Base-by-base conservation (phyloP, 2,329 filamentous ascomycete species). In the Penicillium sp. region DNA sequence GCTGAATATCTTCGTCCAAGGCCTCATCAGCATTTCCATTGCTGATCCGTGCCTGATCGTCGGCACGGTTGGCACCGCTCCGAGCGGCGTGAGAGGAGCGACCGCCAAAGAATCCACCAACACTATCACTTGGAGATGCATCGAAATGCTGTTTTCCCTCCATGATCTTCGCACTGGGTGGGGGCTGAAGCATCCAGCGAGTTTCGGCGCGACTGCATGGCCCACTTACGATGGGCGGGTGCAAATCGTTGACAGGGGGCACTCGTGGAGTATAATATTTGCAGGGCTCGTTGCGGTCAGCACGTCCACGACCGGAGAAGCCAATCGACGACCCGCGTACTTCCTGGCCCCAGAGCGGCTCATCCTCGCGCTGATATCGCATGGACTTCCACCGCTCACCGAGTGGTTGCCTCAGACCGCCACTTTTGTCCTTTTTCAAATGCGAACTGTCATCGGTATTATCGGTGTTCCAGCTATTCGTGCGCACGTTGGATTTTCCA, bases 121-220 rank as follows among this genome's bases (percentile, higher is more conserved):
- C 8, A 44, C 54, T 60, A 32, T 54, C 56, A 29, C 51, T 56
- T 32, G 56, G 50, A 20, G 61, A 58, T 8, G 52, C 41, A 40
- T 50, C 55, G 26, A 60, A 60, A 4, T 57, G 60, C 42, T 87
- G 80, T 65, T 90, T 93, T 55, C 89, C 90, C 54, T 86, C 86
- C 90, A 96, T 96, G 49, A 95, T 77, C 65, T 85, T 89, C 46
- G 90, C 89, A 27, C 85, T 81, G n/a, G 90, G 90, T 1, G 89
- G 89, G 2, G 90, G 90, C 62, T 95, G 88, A 42, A 95, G 74
- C 89, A 96, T 95, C 90, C 90, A 96, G 61, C 78, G 79, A 44
- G 86, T 85, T 49, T 87, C 88, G 44, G 82, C 81, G 61, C 74
- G 81, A 63, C 80, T 82, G 29, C 76, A 77, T 11, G 84, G 86